A percentile compares a stretch with the other conserved stretches of the same genome.
phyloP scores from a whole-genome alignment of 2,329 filamentous ascomycete genomes.

The Paraphaeosphaeria minitans region DNA sequence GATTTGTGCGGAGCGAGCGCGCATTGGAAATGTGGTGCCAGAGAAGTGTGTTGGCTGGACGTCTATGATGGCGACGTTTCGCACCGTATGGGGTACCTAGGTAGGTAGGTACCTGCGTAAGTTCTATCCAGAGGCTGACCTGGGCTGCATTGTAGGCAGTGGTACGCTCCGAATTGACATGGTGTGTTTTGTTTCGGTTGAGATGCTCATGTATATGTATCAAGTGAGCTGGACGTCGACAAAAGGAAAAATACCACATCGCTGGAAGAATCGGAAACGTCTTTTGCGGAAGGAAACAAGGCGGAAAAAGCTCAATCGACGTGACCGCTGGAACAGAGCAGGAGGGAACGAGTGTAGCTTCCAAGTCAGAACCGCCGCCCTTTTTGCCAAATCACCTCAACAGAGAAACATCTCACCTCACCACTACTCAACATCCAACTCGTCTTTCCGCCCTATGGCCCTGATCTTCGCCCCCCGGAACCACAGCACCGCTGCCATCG shows the following conservation, averaged over 20 bases:
- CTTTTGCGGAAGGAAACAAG: no score
- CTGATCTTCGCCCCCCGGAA: neutral
- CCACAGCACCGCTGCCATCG: constrained; percentile 1
- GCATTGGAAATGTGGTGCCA: neutral
- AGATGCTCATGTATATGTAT: no score
- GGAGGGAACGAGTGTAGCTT: no score
- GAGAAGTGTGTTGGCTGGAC: neutral
- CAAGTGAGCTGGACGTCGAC: no score
- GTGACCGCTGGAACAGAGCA: no score
- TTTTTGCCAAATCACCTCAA: neutral
- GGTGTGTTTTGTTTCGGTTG: no score
- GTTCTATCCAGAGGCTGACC: neutral
- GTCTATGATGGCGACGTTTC: neutral
- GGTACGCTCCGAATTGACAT: no score
- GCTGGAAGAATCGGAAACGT: no score
- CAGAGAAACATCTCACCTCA: neutral
- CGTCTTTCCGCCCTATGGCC: neutral
- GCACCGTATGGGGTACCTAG: neutral
- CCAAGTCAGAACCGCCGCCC: no score
- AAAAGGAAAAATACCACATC: no score
- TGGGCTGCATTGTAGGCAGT: no score
- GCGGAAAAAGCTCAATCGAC: no score
- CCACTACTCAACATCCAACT: neutral
- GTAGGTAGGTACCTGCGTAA: neutral
- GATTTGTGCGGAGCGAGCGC: neutral